Conservation (phyloP, 2,329 filamentous ascomycete genomes). For the Nectriaceae sp. region DNA sequence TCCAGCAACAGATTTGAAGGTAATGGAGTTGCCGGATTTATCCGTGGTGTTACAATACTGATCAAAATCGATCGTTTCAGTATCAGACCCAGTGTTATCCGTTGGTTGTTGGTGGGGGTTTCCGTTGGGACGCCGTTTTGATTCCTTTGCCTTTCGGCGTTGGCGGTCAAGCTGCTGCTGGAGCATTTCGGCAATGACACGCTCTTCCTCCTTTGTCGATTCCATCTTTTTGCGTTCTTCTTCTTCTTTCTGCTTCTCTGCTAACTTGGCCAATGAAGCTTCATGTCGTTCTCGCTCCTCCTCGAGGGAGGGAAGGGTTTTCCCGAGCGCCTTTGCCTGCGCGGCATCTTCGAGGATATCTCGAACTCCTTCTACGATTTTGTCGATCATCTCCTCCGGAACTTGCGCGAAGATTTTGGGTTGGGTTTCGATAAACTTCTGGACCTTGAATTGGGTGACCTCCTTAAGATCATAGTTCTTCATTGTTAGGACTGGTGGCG, state of each 20-base stretch:
- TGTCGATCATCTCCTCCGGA: conserved; percentile 62
- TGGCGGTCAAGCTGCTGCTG: conserved; percentile 72
- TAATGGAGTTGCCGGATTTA: conserved; percentile 60
- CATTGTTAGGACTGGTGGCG: conserved; percentile 70
- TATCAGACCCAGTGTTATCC: conserved; percentile 28
- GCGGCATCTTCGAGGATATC: conserved; percentile 87
- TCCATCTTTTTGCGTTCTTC: conserved; percentile 55
- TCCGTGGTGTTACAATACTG: conserved; percentile 66
- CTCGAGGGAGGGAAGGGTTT: conserved; percentile 80
- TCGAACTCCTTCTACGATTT: conserved; percentile 69
- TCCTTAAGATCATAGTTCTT: conserved; percentile 69
- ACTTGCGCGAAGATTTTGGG: conserved; percentile 54
- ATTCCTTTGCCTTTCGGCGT: conserved; percentile 63
- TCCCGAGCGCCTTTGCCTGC: conserved; percentile 70
- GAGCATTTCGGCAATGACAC: conserved; percentile 69
- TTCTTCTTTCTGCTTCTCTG: conserved; percentile 55
- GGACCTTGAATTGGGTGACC: conserved; percentile 70
- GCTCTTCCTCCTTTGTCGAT: conserved; percentile 68
- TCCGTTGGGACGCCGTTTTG: conserved; percentile 55
- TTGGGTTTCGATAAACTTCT: conserved; percentile 61
- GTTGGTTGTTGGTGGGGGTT: conserved; percentile 26
- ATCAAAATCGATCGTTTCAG: conserved; percentile 61
- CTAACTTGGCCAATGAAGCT: conserved; percentile 65
- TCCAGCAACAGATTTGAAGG: conserved; percentile 71
- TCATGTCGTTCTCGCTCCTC: conserved; percentile 86